A percentile compares a stretch with the other conserved stretches of the same genome.
These are phyloP conservation scores for Neoscytalidium dimidiatum DNA, from an alignment of 2,329 filamentous ascomycete species.

Conservation along the genomic window DNA sequence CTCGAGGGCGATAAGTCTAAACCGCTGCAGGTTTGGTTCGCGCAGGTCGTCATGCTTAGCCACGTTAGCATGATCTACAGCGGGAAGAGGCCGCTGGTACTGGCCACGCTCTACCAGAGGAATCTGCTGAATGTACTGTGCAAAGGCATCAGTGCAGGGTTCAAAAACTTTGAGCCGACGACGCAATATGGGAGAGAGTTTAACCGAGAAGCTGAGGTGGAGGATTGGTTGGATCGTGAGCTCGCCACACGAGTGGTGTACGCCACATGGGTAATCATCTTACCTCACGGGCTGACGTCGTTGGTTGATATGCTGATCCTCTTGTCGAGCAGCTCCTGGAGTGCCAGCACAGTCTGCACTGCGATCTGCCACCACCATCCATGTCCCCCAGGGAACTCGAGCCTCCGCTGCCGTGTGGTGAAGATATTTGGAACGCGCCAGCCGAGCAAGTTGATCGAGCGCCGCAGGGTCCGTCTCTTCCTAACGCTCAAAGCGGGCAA, in stretches of 20 bases:
- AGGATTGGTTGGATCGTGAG: background rate
- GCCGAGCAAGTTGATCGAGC: background rate
- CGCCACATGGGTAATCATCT: slow-evolving; percentile 2
- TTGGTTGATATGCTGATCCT: background rate
- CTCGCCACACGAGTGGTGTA: background rate
- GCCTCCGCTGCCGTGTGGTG: background rate
- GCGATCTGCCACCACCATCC: background rate
- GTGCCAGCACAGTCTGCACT: background rate
- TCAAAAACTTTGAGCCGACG: background rate
- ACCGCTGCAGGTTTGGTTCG: background rate
- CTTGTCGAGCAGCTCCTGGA: background rate
- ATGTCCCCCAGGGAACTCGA: background rate
- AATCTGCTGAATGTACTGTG: background rate
- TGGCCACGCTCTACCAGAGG: background rate
- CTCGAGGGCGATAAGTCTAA: background rate
- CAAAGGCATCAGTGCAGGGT: background rate
- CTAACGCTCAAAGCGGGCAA: background rate
- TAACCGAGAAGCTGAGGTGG: background rate
- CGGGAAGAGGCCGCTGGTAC: background rate
- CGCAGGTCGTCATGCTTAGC: background rate
- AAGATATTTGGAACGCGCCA: background rate
- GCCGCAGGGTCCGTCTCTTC: background rate
- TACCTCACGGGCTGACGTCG: background rate
- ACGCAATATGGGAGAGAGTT: background rate
- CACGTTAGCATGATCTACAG: background rate